A percentile compares a stretch with the other conserved stretches of the same genome.
Conservation (phyloP, 2,329 filamentous ascomycete genomes). For the Pochonia chlamydosporia region DNA sequence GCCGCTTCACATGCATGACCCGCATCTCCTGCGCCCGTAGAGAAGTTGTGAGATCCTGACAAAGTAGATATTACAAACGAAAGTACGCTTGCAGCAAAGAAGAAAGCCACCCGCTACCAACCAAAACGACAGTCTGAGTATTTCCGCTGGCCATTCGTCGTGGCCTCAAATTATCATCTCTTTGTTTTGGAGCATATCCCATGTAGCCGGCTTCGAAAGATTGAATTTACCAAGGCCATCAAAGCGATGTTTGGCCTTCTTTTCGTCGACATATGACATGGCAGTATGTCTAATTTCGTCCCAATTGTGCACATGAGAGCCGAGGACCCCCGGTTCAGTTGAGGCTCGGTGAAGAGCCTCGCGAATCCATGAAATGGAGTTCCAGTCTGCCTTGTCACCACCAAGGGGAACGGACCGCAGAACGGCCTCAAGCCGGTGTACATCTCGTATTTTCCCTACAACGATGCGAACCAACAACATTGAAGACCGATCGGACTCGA, state of each 20-base stretch:
- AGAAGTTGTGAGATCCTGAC: no score
- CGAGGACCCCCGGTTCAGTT: constrained; percentile 3
- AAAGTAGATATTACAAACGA: not conserved
- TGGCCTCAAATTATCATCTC: constrained; percentile 1
- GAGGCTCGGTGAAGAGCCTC: constrained; percentile 6
- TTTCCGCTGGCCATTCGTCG: not conserved
- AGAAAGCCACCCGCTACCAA: not conserved
- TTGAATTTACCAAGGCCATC: constrained; percentile 8
- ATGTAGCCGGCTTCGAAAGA: constrained; percentile 6
- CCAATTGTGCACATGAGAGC: constrained; percentile 5
- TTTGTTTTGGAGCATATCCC: constrained; percentile 8
- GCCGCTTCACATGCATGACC: no score
- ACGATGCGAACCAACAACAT: constrained; percentile 7
- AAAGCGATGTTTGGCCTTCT: constrained; percentile 8
- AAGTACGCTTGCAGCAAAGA: not conserved
- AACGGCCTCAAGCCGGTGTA: constrained; percentile 5
- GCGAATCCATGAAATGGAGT: constrained; percentile 7
- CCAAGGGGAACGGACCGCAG: constrained; percentile 6
- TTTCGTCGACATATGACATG: constrained; percentile 10
- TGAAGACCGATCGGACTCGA: constrained; percentile 4
- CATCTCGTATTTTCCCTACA: constrained; percentile 6
- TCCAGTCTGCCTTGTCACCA: constrained; percentile 6
- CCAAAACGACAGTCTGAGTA: not conserved
- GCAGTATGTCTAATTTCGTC: constrained; percentile 6
- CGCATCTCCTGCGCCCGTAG: not conserved